These are phyloP conservation scores for Cicer bijugum DNA, from an alignment of 306 rosid species.

Conservation along the genomic window DNA sequence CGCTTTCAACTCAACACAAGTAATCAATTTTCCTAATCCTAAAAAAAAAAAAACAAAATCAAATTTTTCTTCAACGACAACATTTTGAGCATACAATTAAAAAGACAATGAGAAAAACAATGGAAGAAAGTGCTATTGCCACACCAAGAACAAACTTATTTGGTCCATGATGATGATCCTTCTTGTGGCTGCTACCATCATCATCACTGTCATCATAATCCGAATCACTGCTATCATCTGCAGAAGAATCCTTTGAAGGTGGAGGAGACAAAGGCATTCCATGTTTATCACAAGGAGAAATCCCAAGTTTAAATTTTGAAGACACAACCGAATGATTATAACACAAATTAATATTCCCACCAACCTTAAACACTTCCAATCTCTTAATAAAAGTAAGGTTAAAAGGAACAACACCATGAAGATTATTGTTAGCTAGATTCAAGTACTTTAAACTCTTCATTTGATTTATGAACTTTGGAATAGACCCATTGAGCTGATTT, in stretches of 20 bases:
- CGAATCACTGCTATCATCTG: constrained; percentile 54
- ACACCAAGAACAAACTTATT: constrained; percentile 93
- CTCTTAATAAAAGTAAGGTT: constrained; percentile 60
- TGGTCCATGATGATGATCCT: constrained; percentile 76
- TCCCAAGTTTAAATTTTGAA: constrained; percentile 87
- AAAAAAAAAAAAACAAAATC: constrained; percentile 41
- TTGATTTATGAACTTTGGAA: constrained; percentile 75
- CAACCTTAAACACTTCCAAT: constrained; percentile 62
- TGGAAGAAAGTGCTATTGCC: constrained; percentile 88
- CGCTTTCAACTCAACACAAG: constrained; percentile 40
- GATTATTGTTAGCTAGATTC: constrained; percentile 79
- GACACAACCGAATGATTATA: constrained; percentile 75
- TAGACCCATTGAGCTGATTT: constrained; percentile 81
- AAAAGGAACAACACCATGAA: constrained; percentile 82
- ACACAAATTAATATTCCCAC: constrained; percentile 73
- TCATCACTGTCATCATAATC: constrained; percentile 60
- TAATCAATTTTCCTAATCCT: constrained; percentile 62
- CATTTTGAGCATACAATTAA: constrained; percentile 73
- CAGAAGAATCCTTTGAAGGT: constrained; percentile 59
- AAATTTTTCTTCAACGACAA: constrained; percentile 61
- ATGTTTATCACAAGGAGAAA: constrained; percentile 82
- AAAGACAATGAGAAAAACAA: constrained; percentile 88
- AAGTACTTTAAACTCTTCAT: constrained; percentile 72
- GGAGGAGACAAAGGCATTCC: constrained; percentile 88
- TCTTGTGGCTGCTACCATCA: constrained; percentile 51